Evolutionary conservation across 1,139 yeast species (phyloP).

Genomic region (Nadsonia commutata): DNA sequence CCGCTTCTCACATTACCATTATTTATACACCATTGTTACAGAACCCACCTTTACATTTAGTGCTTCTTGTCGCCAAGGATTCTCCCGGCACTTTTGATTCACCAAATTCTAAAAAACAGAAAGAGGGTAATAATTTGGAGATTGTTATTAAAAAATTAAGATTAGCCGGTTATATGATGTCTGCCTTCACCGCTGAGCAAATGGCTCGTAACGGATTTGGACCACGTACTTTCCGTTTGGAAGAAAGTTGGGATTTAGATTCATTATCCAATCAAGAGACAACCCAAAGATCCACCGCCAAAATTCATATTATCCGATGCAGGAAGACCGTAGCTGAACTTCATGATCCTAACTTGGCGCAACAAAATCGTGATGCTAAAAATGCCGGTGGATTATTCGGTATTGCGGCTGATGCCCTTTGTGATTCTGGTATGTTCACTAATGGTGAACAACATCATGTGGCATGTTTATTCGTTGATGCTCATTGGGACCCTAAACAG

Average conservation of each 20-base stretch:
- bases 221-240: conserved; percentile 62
- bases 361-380: conserved; percentile 63
- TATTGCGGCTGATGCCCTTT: conserved; percentile 64
- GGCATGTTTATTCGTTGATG: conserved; percentile 72
- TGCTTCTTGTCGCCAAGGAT: conserved; percentile 64
- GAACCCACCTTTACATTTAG: conserved; percentile 71
- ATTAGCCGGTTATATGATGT: conserved; percentile 81
- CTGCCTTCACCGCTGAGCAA: conserved; percentile 85
- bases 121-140: conserved; percentile 57
- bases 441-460: conserved; percentile 42
- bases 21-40: conserved; percentile 44
- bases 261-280: conserved; percentile 34
- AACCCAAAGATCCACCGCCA: conserved; percentile 44
- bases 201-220: conserved; percentile 74
- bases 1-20: conserved; percentile 22
- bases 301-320: conserved; percentile 59
- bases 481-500: conserved; percentile 56
- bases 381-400: conserved; percentile 63
- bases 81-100: conserved; percentile 63
- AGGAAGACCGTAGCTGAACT: conserved; percentile 56
- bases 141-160: conserved; percentile 67
- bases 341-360: conserved; percentile 69
- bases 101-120: conserved; percentile 37
- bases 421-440: conserved; percentile 37
- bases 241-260: conserved; percentile 46